Evolutionary conservation across 495 filamentous ascomycete genomes (phyloP).

Genomic region (Penicillium steckii): DNA sequence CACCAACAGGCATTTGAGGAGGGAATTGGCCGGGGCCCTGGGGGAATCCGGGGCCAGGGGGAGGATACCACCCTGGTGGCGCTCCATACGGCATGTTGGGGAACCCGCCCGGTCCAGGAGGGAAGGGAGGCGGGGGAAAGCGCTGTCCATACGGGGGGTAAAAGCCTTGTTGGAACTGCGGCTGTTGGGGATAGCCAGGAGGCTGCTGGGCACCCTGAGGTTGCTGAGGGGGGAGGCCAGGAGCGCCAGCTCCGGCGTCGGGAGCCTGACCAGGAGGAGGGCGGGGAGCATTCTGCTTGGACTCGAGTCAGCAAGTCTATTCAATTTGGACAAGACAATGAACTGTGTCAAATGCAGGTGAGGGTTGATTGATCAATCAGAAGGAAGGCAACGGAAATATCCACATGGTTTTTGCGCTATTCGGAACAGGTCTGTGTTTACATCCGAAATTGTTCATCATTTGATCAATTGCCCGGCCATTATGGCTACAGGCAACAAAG

Average conservation of each 20-base stretch:
- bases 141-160: conserved; percentile 55
- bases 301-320: conserved; percentile 21
- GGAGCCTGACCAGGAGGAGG: conserved; percentile 16
- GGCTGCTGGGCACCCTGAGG: conserved; percentile 43
- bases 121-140: conserved; percentile 61
- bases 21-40: conserved; percentile 59
- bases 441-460: conserved; percentile 65
- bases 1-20: conserved; percentile 51
- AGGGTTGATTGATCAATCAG: conserved; percentile 55
- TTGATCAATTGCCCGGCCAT: conserved; percentile 30
- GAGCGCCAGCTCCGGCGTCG: conserved; percentile 34
- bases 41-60: conserved; percentile 76
- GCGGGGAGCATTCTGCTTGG: conserved; percentile 41
- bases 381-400: conserved; percentile 99
- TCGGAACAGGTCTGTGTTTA: conserved; percentile 63
- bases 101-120: conserved; percentile 36
- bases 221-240: conserved; percentile 42
- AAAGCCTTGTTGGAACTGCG: conserved; percentile 45
- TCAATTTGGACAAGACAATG: conserved; percentile 1
- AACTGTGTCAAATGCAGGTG: not conserved
- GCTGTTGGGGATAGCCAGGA: conserved; percentile 52
- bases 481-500: conserved; percentile 2
- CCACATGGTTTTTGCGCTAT: conserved; percentile 91
- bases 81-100: conserved; percentile 62
- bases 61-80: conserved; percentile 76